These are phyloP conservation scores for Asterophora lycoperdoides DNA, from an alignment of 768 basidiomycete species.

Conservation along the genomic window DNA sequence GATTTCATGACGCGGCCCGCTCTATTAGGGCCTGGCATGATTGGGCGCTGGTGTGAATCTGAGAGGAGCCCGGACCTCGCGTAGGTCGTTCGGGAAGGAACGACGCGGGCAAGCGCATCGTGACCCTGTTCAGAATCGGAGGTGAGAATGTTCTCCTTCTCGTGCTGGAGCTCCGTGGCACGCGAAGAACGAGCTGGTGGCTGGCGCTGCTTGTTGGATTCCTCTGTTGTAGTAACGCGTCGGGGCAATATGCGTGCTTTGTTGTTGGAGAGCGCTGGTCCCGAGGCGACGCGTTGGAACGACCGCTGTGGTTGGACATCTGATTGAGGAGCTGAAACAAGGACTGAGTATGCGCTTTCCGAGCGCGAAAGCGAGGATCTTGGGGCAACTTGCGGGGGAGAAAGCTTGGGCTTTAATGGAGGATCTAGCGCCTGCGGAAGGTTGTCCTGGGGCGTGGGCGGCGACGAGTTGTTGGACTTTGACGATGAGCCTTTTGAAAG, in stretches of 20 bases:
- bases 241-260: constrained; percentile 35
- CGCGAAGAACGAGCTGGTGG: constrained; percentile 10
- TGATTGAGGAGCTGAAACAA: constrained; percentile 24
- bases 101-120: constrained; percentile 25
- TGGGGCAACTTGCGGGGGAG: constrained; percentile 37
- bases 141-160: constrained; percentile 42
- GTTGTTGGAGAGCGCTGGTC: constrained; percentile 40
- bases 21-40: constrained; percentile 41
- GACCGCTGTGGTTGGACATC: constrained; percentile 41
- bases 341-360: constrained; percentile 55
- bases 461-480: constrained; percentile 42
- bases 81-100: constrained; percentile 11
- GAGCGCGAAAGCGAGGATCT: constrained; percentile 60
- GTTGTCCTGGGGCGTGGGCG: constrained; percentile 41
- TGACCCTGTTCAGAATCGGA: constrained; percentile 32
- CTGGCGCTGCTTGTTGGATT: constrained; percentile 20
- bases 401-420: constrained; percentile 29
- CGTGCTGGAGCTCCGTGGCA: constrained; percentile 34
- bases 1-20: constrained; percentile 48
- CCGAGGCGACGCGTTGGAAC: constrained; percentile 66
- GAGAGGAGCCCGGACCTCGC: constrained; percentile 24
- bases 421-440: constrained; percentile 35
- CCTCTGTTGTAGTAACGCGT: constrained; percentile 38
- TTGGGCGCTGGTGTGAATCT: constrained; percentile 34
- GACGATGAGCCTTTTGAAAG: constrained; percentile 47